These are phyloP conservation scores for Polyporus arcularius DNA, from an alignment of 768 basidiomycete species.

Conservation along the genomic window DNA sequence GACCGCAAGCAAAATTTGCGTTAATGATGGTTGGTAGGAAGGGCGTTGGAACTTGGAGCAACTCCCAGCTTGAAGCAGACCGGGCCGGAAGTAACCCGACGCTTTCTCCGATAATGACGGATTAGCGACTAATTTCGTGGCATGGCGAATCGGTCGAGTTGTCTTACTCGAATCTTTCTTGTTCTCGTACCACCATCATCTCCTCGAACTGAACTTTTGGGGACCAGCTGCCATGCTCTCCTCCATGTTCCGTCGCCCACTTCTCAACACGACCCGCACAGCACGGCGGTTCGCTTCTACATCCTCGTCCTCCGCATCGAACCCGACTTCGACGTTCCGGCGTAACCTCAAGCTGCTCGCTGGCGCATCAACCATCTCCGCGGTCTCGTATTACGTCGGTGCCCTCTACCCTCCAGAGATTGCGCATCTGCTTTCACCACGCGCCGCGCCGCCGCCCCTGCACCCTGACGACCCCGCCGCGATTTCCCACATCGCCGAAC, in stretches of 20 bases:
- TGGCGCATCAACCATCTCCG: slow-evolving; percentile 16
- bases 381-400: slow-evolving; percentile 49
- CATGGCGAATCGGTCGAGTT: too few species aligned
- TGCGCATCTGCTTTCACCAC: slow-evolving; percentile 71
- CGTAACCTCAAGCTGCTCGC: slow-evolving; percentile 12
- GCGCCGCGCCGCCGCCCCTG: slow-evolving; percentile 73
- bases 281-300: slow-evolving; percentile 4
- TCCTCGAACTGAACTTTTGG: too few species aligned
- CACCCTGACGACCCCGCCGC: slow-evolving; percentile 60
- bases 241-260: slow-evolving; percentile 4
- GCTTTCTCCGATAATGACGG: too few species aligned
- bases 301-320: background rate
- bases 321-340: slow-evolving; percentile 3
- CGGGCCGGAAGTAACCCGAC: too few species aligned
- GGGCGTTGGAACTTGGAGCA: too few species aligned
- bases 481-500: slow-evolving; percentile 50
- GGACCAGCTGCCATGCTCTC: slow-evolving; percentile 10
- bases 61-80: too few species aligned
- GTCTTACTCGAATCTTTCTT: too few species aligned
- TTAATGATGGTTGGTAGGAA: too few species aligned
- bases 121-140: too few species aligned
- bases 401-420: slow-evolving; percentile 71
- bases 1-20: too few species aligned
- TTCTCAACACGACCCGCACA: background rate
- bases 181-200: too few species aligned